Percentiles rank a stretch among this genome's conserved stretches.
Evolutionary conservation across 306 rosid species (phyloP).

Genomic region (Lotus japonicus): DNA sequence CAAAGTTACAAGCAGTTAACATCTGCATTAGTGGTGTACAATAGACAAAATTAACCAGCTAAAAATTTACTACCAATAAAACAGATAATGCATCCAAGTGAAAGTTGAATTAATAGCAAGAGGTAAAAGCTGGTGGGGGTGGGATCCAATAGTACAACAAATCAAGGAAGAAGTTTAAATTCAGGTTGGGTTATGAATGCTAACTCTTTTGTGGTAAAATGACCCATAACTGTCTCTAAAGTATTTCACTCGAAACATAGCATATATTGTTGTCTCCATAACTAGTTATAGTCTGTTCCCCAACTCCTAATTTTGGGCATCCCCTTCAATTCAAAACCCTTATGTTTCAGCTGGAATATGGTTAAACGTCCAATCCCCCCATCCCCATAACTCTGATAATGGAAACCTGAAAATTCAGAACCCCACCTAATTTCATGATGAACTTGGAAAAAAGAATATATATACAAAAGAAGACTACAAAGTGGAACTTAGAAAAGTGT

Average conservation of each 20-base stretch:
- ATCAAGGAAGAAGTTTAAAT: background rate
- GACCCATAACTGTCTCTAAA: background rate
- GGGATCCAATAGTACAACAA: background rate
- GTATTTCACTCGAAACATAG: background rate
- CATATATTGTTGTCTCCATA: background rate
- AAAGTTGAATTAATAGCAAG: background rate
- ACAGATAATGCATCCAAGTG: background rate
- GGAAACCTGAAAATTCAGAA: background rate
- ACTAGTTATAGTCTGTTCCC: background rate
- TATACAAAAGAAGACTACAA: too few relatives aligned
- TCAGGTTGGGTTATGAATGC: background rate
- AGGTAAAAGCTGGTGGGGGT: background rate
- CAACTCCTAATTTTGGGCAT: background rate
- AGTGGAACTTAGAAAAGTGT: too few relatives aligned
- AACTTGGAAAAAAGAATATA: too few relatives aligned
- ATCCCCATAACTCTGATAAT: background rate
- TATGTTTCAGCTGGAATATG: background rate
- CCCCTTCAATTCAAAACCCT: slow-evolving; percentile 1
- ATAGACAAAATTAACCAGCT: too few relatives aligned
- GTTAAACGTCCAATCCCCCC: background rate
- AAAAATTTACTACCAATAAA: background rate
- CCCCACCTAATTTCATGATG: too few relatives aligned
- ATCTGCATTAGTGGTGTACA: too few relatives aligned
- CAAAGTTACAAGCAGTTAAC: too few relatives aligned
- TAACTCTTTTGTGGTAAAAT: background rate